Percentiles rank a stretch among this genome's conserved stretches.
Evolutionary conservation across 495 filamentous ascomycete genomes (phyloP).

Genomic region (Aspergillus panamensis): DNA sequence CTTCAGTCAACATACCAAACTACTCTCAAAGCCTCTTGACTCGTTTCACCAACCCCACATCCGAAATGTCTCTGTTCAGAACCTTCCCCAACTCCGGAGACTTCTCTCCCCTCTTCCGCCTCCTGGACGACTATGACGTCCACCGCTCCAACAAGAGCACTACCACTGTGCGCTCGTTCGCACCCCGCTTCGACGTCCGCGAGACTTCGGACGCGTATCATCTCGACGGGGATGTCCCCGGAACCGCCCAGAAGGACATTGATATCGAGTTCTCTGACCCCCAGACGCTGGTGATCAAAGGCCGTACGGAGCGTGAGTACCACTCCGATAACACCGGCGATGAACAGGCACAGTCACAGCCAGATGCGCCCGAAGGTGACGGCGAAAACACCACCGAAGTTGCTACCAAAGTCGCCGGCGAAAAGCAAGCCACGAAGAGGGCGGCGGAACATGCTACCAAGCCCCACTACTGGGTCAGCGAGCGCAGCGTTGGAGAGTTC

Average conservation of each 20-base stretch:
- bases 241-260: constrained; percentile 74
- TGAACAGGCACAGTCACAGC: constrained; percentile 32
- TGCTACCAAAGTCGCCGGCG: neutral
- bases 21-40: neutral
- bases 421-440: constrained; percentile 16
- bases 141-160: constrained; percentile 31
- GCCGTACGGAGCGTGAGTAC: constrained; percentile 51
- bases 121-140: constrained; percentile 45
- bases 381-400: neutral
- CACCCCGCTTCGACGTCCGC: constrained; percentile 77
- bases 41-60: neutral
- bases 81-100: constrained; percentile 33
- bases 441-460: constrained; percentile 20
- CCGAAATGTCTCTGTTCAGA: constrained; percentile 42
- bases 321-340: constrained; percentile 47
- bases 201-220: constrained; percentile 70
- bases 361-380: constrained; percentile 22
- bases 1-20: neutral
- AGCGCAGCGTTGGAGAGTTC: constrained; percentile 83
- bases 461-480: constrained; percentile 74
- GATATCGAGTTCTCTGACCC: constrained; percentile 82
- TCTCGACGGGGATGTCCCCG: constrained; percentile 86
- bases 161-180: constrained; percentile 48
- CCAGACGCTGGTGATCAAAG: constrained; percentile 73
- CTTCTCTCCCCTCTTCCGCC: constrained; percentile 45